Evolutionary conservation across 2,329 filamentous ascomycete species (phyloP), one percentile per base, ranked within the genome.

Genomic region (Raffaelea ambrosiae): DNA sequence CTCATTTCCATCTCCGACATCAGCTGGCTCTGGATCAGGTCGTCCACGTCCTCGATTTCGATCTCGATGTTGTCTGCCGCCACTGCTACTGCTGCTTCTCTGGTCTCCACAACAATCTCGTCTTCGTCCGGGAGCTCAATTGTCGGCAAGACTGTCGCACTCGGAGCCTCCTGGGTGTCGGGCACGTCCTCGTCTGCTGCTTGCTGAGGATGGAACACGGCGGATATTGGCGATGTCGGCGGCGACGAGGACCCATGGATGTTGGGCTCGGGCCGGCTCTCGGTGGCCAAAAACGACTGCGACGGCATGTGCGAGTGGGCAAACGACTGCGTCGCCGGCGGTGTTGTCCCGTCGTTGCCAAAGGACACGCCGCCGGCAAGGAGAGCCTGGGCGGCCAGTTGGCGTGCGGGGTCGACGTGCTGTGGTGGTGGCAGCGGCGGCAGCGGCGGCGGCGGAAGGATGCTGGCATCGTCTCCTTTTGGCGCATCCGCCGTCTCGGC

Each of bases 1-100:
- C 50, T 52, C 48, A 55, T 52, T 1, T 47, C 51, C 48, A 54
- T 48, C 36, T 55, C 53, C 16, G 52, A 50, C 35, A 54, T 21
- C 9, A 55, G 33, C 48, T 55, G 53, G 36, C 53, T 54, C 46
- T 55, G 50, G 10, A 55, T 44, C 40, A 44, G 51, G 19, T 16
- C 36, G 20, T 52, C 52, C 2, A 44, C 31, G 21, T 54, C 53
- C 9, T 31, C 38, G 20, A 42, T 46, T 11, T 42, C 20, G 40
- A 5, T 14, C 8, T 8, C 16, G 7, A 38, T 23, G 13, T 42
- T 11, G 4, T 42, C 22, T 22, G 11, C 36, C 18, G 23, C 29
- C 14, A 5, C 5, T 10, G 35, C 35, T 9, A 14, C 35, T 10
- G 35, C 8, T n/a, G 8, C 8, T 19, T 38, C 35, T 38, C 31